Evolutionary conservation across 768 basidiomycete genomes (phyloP), one percentile per base, ranked within the genome.

Genomic region (Psilocybe sp.): DNA sequence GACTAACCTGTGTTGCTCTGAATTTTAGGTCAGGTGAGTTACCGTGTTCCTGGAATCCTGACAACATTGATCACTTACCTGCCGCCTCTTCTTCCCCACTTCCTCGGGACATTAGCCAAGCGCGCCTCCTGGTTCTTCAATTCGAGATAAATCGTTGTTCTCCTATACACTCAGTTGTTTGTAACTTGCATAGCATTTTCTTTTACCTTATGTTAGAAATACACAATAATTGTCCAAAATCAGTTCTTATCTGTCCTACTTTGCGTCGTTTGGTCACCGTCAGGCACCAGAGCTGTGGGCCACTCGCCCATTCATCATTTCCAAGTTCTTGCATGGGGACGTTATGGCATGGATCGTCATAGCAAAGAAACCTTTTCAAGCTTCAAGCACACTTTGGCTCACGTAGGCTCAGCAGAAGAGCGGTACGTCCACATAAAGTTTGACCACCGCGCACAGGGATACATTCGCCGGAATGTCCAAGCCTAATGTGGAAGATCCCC

Each of bases 81-180:
- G 4, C 23, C 40, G 53, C 51, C 48, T 55, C 56, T 61, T 50
- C 46, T 41, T 51, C 53, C 48, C 47, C 53, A 52, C 36, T 44
- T 51, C 46, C 43, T 52, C 40, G 57, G 63, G 59, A 51, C 49
- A 14, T 35, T 69, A 90, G 89, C 88, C 57, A 93, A 93, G 74
- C 89, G 91, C 54, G 89, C 91, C 46, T 93, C 91, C 50, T 93
- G 91, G 91, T 93, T 93, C 72, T 93, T 93, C 78, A 88, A 86
- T 67, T 84, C 88, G 57, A 84, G 87, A 66, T 86, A 72, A 52
- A 57, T 42, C 42, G n/a, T 42, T 38, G 41, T 40, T 38, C 16
- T 41, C 40, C 18, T 36, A 44, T 40, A 45, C 46, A 36, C 53
- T 49, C 45, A 51, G 42, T 51, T 36, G 45, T 48, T 52, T 61